Percentiles rank a stretch among this genome's conserved stretches.
phyloP scores from a whole-genome alignment of 257 asterid species.

The Solanum dulcamara region DNA sequence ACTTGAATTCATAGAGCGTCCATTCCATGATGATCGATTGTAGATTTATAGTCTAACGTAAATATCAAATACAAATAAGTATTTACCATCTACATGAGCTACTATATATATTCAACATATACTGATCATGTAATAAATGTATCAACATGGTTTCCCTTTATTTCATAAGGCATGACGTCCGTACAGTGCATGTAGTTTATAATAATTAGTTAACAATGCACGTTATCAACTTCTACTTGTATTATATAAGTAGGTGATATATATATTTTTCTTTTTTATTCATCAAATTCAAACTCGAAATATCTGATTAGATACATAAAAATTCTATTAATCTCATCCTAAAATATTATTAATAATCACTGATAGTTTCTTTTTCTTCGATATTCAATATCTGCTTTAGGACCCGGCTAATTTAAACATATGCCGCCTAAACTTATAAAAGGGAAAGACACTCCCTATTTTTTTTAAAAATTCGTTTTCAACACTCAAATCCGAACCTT shows the following conservation, averaged over 20 bases:
- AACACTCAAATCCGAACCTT: neutral
- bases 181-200: neutral
- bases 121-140: neutral
- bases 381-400: neutral
- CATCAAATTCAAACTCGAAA: neutral
- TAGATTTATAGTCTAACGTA: neutral
- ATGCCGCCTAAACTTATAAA: neutral
- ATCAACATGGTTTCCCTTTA: neutral
- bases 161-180: neutral
- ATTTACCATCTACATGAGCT: accelerated
- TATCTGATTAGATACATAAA: neutral
- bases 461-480: neutral
- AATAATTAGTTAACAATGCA: neutral
- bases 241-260: neutral
- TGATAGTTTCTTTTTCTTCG: accelerated
- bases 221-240: neutral
- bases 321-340: neutral
- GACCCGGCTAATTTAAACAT: neutral
- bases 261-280: neutral
- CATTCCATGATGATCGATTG: neutral
- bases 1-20: neutral
- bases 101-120: neutral
- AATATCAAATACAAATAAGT: neutral
- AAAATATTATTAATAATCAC: neutral
- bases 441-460: neutral